Conservation (phyloP, 257 asterid species). For the Plantago ovata region DNA sequence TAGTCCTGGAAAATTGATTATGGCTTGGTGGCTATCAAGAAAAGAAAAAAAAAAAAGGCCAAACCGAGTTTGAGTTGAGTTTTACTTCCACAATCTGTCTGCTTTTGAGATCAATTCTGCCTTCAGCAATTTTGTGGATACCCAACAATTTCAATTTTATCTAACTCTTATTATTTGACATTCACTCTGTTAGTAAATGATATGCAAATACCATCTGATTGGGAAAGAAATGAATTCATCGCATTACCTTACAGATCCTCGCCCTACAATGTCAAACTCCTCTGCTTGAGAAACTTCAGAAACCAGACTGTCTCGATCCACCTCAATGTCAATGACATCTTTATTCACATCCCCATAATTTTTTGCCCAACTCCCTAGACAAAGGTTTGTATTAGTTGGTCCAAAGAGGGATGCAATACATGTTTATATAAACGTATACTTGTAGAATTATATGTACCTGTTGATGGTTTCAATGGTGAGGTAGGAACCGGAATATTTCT, state of each 20-base stretch:
- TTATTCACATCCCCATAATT: constrained; percentile 16
- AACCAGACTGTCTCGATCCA: constrained; percentile 20
- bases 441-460: constrained; percentile 34
- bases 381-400: constrained; percentile 11
- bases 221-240: not conserved
- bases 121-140: not conserved
- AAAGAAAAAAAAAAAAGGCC: not conserved
- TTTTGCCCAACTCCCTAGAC: constrained; percentile 39
- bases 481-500: constrained; percentile 20
- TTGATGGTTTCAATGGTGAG: constrained; percentile 23
- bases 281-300: constrained; percentile 11
- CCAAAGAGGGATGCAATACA: not conserved
- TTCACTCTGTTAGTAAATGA: too few species aligned
- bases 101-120: not conserved
- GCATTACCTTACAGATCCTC: constrained; percentile 7
- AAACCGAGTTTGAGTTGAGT: not conserved
- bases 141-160: not conserved
- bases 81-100: not conserved
- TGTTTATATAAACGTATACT: not conserved
- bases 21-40: too few species aligned
- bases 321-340: constrained; percentile 15
- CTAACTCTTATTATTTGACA: too few species aligned
- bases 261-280: not conserved
- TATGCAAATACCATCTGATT: not conserved
- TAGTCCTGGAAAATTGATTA: not conserved